Evolutionary conservation across 2,329 filamentous ascomycete genomes (phyloP), one percentile per base, ranked within the genome.

Genomic region (Leptographium lundbergii): DNA sequence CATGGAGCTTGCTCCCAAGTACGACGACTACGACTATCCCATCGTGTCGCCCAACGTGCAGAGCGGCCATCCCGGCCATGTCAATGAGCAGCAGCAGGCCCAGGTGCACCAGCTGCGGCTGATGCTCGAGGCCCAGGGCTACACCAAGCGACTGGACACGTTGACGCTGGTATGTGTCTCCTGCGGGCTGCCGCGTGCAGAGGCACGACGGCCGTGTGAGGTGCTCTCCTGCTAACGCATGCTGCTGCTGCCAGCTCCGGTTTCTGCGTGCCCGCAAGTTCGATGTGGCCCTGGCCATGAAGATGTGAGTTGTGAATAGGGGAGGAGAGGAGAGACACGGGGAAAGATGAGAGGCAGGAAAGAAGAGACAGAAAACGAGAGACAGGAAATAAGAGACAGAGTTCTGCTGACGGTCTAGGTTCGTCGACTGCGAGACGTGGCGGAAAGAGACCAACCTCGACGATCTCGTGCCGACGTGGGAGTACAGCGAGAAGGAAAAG

Each of bases 231-330:
- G 4, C 34, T 45, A 22, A 36, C 32, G 66, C 9, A 24, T 50
- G 24, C 10, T 24, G 22, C 24, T 22, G 47, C 47, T 27, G 32
- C 1, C 50, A 91, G 85, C 78, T 96, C 70, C 87, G 91, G 70
- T 96, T 96, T 76, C 79, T 99, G 68, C 84, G 94, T 71, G 94
- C 94, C 59, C 84, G 94, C 70, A 97, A 97, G 80, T 99, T 96
- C 73, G 88, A 96, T 73, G 88, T 96, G 62, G 80, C 87, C 67
- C 75, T 83, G 34, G 73, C 91, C 65, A 94, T 96, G 82, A 76
- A 86, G 69, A 99, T 99, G 94, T 96, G 77, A 72, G 87, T 60
- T 22, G 47, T 6, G 19, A 22, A 4, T 22, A 51, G 29, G 19
- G 4, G 29, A 24, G 6, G 34, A 29, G 36, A 42, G 3, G 45